A percentile compares a stretch with the other conserved stretches of the same genome.
These are phyloP conservation scores for Penicillium sp. DNA, from an alignment of 2,329 filamentous ascomycete species.

Conservation along the genomic window DNA sequence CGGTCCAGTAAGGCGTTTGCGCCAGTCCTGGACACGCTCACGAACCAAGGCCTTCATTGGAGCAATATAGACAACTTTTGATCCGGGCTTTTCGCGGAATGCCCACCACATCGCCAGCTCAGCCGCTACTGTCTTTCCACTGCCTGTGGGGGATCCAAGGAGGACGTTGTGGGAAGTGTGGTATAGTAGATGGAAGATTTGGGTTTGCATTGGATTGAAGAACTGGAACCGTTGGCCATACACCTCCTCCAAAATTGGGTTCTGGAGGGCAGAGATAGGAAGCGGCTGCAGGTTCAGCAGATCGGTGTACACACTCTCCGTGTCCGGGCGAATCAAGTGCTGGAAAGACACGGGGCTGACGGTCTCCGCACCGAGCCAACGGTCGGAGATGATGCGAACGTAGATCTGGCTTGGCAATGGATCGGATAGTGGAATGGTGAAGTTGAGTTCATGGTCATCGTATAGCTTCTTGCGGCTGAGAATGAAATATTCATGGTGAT, in stretches of 20 bases:
- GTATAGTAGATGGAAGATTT: conserved; percentile 96
- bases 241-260: conserved; percentile 81
- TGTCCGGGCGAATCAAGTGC: conserved; percentile 94
- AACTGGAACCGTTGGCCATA: conserved; percentile 89
- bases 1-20: conserved; percentile 73
- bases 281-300: conserved; percentile 88
- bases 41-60: conserved; percentile 99
- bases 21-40: conserved; percentile 95
- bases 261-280: conserved; percentile 82
- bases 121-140: conserved; percentile 94
- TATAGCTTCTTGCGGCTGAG: conserved; percentile 85
- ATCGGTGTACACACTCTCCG: conserved; percentile 95
- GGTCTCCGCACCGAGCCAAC: conserved; percentile 95
- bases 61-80: conserved; percentile 98
- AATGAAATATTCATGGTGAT: conserved; percentile 97
- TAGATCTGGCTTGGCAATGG: conserved; percentile 95
- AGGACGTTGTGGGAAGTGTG: conserved; percentile 90
- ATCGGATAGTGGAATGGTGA: conserved; percentile 93
- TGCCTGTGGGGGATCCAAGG: conserved; percentile 92
- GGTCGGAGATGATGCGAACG: conserved; percentile 87
- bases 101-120: conserved; percentile 99
- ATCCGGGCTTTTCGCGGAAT: conserved; percentile 89
- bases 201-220: conserved; percentile 99
- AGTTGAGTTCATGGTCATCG: conserved; percentile 96
- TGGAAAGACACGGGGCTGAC: conserved; percentile 96